Conservation (phyloP, 805 yeast genomes). For the Lipomyces yamanashiensis region DNA sequence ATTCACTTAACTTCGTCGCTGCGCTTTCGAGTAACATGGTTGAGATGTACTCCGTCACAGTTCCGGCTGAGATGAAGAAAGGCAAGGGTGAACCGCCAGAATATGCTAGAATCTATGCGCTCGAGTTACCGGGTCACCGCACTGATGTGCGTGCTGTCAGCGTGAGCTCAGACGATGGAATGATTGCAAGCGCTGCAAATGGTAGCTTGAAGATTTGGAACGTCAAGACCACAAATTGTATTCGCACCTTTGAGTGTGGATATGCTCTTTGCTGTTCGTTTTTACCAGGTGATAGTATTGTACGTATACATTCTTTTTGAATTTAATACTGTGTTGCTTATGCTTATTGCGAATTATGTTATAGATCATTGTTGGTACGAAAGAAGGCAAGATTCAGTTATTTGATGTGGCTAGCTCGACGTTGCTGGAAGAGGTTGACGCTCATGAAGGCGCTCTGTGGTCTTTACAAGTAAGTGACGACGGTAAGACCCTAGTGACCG, state of each 20-base stretch:
- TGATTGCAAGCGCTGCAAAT: constrained; percentile 87
- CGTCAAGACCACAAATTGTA: constrained; percentile 67
- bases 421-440: constrained; percentile 70
- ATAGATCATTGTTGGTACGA: constrained; percentile 76
- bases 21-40: constrained; percentile 75
- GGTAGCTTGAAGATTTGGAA: constrained; percentile 93
- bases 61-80: constrained; percentile 53
- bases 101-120: constrained; percentile 51
- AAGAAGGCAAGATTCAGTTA: constrained; percentile 80
- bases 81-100: constrained; percentile 48
- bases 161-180: constrained; percentile 75
- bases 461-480: constrained; percentile 83
- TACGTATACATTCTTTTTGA: constrained; percentile 4
- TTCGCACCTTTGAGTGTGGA: constrained; percentile 87
- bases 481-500: constrained; percentile 84
- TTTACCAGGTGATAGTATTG: constrained; percentile 87
- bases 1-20: constrained; percentile 63
- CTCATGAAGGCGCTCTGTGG: constrained; percentile 87
- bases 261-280: constrained; percentile 80
- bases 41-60: constrained; percentile 63
- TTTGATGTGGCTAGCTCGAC: constrained; percentile 86
- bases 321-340: neutral
- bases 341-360: no score
- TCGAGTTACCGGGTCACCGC: constrained; percentile 86
- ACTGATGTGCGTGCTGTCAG: constrained; percentile 85